A percentile compares a stretch with the other conserved stretches of the same genome.
Evolutionary conservation across 345 rosid species (phyloP).

Genomic region (Salix exigua): DNA sequence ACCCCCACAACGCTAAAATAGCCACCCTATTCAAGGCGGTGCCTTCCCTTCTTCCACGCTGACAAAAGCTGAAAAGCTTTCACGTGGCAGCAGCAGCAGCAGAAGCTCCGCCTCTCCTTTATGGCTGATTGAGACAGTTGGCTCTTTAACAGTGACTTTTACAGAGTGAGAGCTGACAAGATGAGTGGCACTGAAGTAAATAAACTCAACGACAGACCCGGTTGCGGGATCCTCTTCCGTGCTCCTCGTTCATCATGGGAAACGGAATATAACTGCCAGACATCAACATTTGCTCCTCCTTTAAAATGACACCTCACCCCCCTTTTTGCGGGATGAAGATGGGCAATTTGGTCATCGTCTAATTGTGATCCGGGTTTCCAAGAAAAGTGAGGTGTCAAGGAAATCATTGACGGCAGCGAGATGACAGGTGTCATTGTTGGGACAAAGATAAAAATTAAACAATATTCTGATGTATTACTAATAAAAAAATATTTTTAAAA

Average conservation of each 20-base stretch:
- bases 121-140: not conserved
- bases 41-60: not conserved
- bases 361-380: not conserved
- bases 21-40: not conserved
- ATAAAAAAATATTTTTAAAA: too few relatives aligned
- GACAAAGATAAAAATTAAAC: too few relatives aligned
- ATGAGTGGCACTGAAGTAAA: slow-evolving; percentile 7
- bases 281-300: not conserved
- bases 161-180: not conserved
- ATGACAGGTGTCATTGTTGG: not conserved
- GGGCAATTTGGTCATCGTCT: not conserved
- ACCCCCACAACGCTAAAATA: not conserved
- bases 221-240: not conserved
- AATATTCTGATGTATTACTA: too few relatives aligned
- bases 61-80: not conserved
- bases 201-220: not conserved
- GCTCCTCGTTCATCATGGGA: too few relatives aligned
- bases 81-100: too few relatives aligned
- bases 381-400: slow-evolving; percentile 10
- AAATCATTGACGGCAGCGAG: slow-evolving; percentile 17
- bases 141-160: not conserved
- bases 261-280: not conserved
- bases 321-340: too few relatives aligned
- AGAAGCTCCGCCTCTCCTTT: too few relatives aligned
- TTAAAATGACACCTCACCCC: not conserved